A percentile compares a stretch with the other conserved stretches of the same genome.
Evolutionary conservation across 352 stramenopile species (phyloP).

Genomic region (Globisporangium uncinulatum): DNA sequence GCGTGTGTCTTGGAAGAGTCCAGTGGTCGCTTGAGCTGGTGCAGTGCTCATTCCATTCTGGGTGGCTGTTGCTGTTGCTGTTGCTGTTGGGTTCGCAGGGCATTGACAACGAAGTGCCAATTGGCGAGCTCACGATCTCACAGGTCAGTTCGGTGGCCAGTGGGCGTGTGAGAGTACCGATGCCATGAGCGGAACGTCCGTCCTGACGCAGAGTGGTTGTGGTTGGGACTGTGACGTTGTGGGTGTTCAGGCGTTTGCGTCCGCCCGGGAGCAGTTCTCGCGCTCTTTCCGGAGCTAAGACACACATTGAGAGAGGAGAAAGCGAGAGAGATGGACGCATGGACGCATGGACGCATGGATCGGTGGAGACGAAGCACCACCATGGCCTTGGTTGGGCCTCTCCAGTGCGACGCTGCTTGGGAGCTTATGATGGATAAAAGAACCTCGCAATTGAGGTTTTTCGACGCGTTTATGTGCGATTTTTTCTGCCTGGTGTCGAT

Average conservation of each 20-base stretch:
- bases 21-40: background rate
- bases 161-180: no score
- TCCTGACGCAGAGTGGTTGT: background rate
- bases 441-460: background rate
- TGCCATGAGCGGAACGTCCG: no score
- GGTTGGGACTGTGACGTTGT: background rate
- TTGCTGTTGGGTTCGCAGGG: slow-evolving; percentile 30
- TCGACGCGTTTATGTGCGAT: background rate
- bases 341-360: background rate
- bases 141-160: slow-evolving; percentile 28
- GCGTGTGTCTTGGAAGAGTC: slow-evolving; percentile 13
- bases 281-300: slow-evolving; percentile 83
- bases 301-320: background rate
- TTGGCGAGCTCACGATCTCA: slow-evolving; percentile 84
- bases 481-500: slow-evolving; percentile 7
- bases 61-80: background rate
- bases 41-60: background rate
- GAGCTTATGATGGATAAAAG: background rate
- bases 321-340: background rate
- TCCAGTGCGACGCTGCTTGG: no score
- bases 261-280: slow-evolving; percentile 83
- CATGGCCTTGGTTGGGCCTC: background rate
- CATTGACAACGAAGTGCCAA: slow-evolving; percentile 84
- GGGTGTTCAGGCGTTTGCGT: slow-evolving; percentile 62
- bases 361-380: background rate